A percentile compares a stretch with the other conserved stretches of the same genome.
These are phyloP conservation scores for Populus davidiana DNA, from an alignment of 345 rosid species.

Conservation along the genomic window DNA sequence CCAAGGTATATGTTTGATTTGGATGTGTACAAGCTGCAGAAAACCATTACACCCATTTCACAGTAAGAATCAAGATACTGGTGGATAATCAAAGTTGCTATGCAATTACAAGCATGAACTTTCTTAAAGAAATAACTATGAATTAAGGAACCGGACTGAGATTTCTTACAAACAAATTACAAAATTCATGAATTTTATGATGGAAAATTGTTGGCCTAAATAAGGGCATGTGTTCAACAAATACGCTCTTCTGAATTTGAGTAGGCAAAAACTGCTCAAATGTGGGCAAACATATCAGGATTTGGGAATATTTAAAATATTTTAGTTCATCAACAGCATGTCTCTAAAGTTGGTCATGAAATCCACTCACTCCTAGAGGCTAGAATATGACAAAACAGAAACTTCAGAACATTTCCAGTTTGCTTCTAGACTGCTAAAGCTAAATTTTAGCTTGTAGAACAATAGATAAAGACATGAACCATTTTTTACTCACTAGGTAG, in stretches of 20 bases:
- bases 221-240: neutral
- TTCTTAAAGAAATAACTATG: neutral
- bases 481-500: neutral
- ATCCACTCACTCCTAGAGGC: neutral
- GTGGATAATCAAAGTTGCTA: neutral
- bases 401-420: neutral
- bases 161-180: neutral
- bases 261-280: too few species aligned
- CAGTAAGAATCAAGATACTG: slow-evolving; percentile 11
- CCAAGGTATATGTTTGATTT: slow-evolving; percentile 73
- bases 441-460: neutral
- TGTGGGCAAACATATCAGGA: too few species aligned
- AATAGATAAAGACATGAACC: neutral
- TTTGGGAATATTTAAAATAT: neutral
- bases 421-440: neutral
- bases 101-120: neutral
- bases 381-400: neutral
- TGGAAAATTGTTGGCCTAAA: neutral
- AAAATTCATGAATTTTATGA: neutral
- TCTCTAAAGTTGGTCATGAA: neutral
- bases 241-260: neutral
- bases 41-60: slow-evolving; percentile 19
- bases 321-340: neutral
- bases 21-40: slow-evolving; percentile 80
- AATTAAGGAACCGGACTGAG: neutral